Conservation (phyloP, 2,329 filamentous ascomycete species). For the Aspergillus aculeatinus region DNA sequence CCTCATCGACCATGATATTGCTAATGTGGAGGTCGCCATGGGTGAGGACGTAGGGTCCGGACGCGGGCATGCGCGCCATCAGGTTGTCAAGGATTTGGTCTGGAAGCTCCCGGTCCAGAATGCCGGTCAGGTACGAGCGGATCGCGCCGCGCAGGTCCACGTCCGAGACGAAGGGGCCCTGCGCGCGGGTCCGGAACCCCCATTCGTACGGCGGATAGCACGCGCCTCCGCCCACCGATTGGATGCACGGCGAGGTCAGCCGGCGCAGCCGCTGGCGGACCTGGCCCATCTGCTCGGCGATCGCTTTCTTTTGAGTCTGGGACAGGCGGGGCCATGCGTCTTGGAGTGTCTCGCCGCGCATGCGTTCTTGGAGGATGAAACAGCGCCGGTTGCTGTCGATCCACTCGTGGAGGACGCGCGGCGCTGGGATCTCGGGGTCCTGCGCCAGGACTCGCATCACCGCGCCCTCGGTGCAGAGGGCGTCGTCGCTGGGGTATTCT, state of each 20-base stretch:
- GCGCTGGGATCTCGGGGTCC: constrained; percentile 15
- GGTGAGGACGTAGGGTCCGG: constrained; percentile 26
- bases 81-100: constrained; percentile 18
- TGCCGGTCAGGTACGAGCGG: constrained; percentile 8
- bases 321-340: constrained; percentile 19
- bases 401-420: constrained; percentile 20
- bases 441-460: constrained; percentile 10
- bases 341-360: constrained; percentile 19
- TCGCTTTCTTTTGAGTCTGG: constrained; percentile 12
- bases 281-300: constrained; percentile 19
- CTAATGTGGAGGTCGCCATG: constrained; percentile 29
- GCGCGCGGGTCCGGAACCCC: constrained; percentile 7
- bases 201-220: constrained; percentile 16
- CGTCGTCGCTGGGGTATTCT: constrained; percentile 19
- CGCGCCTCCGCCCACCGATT: constrained; percentile 15
- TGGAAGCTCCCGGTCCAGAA: constrained; percentile 14
- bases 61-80: constrained; percentile 20
- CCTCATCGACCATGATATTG: constrained; percentile 27
- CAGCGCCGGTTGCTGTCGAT: constrained; percentile 18
- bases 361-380: constrained; percentile 17
- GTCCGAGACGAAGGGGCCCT: constrained; percentile 21
- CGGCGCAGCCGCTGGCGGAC: constrained; percentile 16
- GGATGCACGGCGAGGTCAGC: constrained; percentile 15
- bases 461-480: constrained; percentile 12
- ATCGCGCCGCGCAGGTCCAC: constrained; percentile 19